Conservation (phyloP, 352 stramenopile genomes). For the Pythium chondricola region DNA sequence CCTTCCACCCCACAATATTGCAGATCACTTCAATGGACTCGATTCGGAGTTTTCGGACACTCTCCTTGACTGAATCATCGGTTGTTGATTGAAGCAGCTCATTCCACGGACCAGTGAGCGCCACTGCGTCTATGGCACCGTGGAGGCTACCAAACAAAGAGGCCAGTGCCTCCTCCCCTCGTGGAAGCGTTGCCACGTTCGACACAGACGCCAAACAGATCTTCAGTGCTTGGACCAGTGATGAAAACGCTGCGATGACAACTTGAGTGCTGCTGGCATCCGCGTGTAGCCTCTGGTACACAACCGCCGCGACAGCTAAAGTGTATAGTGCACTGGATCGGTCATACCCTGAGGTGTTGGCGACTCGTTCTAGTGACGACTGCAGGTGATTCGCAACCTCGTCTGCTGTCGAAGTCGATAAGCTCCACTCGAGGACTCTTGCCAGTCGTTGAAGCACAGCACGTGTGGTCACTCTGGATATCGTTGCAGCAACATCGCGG, state of each 20-base stretch:
- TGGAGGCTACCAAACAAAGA: slow-evolving; percentile 10
- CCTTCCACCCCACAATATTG: slow-evolving; percentile 15
- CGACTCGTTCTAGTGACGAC: too few relatives aligned
- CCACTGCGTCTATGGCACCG: slow-evolving; percentile 11
- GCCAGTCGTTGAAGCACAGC: slow-evolving; percentile 1
- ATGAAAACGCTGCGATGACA: background rate
- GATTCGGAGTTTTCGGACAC: slow-evolving; percentile 1
- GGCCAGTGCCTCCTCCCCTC: slow-evolving; percentile 14
- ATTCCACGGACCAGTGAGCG: slow-evolving; percentile 14
- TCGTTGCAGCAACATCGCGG: slow-evolving; percentile 3
- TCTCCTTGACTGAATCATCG: background rate
- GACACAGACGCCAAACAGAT: slow-evolving; percentile 6
- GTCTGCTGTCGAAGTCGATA: background rate
- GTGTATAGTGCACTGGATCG: too few relatives aligned
- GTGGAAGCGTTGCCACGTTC: slow-evolving; percentile 10
- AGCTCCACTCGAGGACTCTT: slow-evolving; percentile 12
- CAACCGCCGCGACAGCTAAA: too few relatives aligned
- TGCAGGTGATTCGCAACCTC: too few relatives aligned
- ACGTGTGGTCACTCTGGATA: slow-evolving; percentile 1
- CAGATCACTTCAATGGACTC: slow-evolving; percentile 5
- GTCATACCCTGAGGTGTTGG: too few relatives aligned
- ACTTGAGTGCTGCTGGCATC: background rate
- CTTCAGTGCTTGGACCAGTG: too few relatives aligned
- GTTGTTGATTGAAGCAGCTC: background rate
- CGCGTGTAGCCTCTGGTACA: too few relatives aligned